These are phyloP conservation scores for Santalum album DNA, from an alignment of 164 flowering plant species.

Conservation along the genomic window DNA sequence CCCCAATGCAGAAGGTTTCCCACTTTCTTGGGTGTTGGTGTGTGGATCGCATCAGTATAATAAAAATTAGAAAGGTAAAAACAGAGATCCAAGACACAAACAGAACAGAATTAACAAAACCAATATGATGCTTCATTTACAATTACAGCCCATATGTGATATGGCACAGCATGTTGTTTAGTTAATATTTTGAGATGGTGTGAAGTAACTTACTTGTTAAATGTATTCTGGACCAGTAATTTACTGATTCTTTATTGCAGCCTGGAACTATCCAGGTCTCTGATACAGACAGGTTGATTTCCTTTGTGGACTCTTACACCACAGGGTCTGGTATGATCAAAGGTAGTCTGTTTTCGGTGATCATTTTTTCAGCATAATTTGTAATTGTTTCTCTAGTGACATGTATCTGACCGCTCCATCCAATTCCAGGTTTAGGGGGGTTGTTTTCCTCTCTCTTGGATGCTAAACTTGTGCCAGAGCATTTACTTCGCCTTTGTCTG, in stretches of 20 bases:
- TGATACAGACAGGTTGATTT: conserved; percentile 40
- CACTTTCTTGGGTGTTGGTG: no score
- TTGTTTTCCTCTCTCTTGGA: conserved; percentile 43
- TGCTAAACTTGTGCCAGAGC: conserved; percentile 60
- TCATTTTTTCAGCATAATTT: not conserved
- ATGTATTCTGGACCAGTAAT: no score
- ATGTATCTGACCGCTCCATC: not conserved
- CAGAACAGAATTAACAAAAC: no score
- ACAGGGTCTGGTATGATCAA: conserved; percentile 42
- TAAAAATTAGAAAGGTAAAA: no score
- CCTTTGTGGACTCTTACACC: conserved; percentile 54
- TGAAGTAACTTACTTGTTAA: no score
- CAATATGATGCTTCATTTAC: no score
- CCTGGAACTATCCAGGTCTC: conserved; percentile 34
- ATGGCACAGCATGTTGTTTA: no score
- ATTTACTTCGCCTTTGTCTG: conserved; percentile 55
- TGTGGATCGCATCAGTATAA: no score
- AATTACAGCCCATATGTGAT: no score
- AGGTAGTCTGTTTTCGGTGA: conserved; percentile 30
- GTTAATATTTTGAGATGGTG: no score
- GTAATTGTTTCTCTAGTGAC: not conserved
- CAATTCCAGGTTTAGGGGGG: conserved; percentile 42
- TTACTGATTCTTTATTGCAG: conserved; percentile 22
- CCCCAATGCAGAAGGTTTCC: no score
- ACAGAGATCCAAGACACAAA: no score